Base-by-base conservation (phyloP, 495 filamentous ascomycete species). In the Ascobolus immersus region DNA sequence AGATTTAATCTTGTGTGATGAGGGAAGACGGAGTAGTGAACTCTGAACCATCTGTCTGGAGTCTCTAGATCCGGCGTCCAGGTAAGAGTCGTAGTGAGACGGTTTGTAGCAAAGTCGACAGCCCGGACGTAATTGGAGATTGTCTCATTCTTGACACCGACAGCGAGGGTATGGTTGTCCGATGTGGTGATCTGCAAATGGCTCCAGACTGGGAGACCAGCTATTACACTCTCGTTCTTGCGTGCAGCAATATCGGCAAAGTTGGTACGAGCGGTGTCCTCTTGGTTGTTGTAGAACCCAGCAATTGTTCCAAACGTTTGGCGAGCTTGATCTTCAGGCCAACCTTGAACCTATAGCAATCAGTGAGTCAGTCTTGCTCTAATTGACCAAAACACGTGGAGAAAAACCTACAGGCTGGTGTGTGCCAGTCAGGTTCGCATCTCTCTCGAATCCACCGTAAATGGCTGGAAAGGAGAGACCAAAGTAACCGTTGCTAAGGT, bases 281-380 rank as follows among this genome's bases (percentile, higher is more conserved):
- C 56, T 48, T 80, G 73, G 6, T 54, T 49, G 39, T 79, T 62
- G 38, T 61, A 80, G 49, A 82, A 82, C 1, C 76, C 76, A 24
- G 67, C 61, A 35, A 82, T 64, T 0, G 73, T 78, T 3, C 71
- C 67, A 47, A 82, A 77, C 1, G 69, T 64, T 44, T 77, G 69
- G 10, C 76, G 57, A 5, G 58, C 47, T 28, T 68, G 56, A 52
- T 67, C 77, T 11, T 81, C 49, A 5, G 76, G 76, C 76, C 76
- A 82, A 4, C 74, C 76, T 41, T 66, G n/a, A n/a, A n/a, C n/a
- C n/a, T n/a, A n/a, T n/a, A n/a, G n/a, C n/a, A n/a, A n/a, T n/a
- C n/a, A n/a, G n/a, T n/a, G n/a, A n/a, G n/a, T n/a, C n/a, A n/a
- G n/a, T n/a, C n/a, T n/a, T n/a, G n/a, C n/a, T n/a, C n/a, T n/a